Evolutionary conservation across 345 rosid genomes (phyloP), one percentile per base, ranked within the genome.

Genomic region (Pseudoturritis turrita): DNA sequence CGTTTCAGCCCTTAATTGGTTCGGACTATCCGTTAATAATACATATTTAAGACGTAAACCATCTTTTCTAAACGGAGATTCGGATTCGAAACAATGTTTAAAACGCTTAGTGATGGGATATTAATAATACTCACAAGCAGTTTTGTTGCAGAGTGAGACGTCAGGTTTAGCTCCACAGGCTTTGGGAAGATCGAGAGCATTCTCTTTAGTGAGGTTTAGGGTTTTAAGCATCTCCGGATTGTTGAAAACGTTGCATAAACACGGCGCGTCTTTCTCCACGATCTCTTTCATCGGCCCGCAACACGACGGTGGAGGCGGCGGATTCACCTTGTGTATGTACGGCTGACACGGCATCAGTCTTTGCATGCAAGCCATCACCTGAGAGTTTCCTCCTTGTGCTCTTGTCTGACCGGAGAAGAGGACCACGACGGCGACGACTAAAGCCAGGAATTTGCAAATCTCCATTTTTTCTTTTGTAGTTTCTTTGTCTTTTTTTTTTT

Each of bases 141-240:
- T 6, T 52, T 68, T 55, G 36, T 71, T 44, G 78, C 96, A 89
- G 10, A 53, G 45, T 21, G 89, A 77, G 0, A 68, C 4, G 37
- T 89, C 82, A 19, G 58, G 51, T 0, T 80, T n/a, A 9, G 67
- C 63, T n/a, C 86, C 89, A 26, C 96, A 87, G 0, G 83, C 66
- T 36, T 77, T 78, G 6, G 89, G 81, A 46, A 89, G 81, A 4
- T 64, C 75, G 19, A 86, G 45, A 26, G 89, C 89, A 2, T 77
- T 75, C 3, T 79, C 85, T 21, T 28, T 52, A 19, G 89, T 82
- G 44, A 86, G 6, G 23, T 82, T 81, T n/a, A 84, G 4, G 13
- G 57, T 5, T 62, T 80, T 71, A 68, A 83, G 57, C 1, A 76
- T 7, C 3, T 8, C 62, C 2, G 79, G 78, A 31, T 82, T 43